A percentile compares a stretch with the other conserved stretches of the same genome.
Evolutionary conservation across 306 rosid genomes (phyloP).

Genomic region (Sindora glabra): DNA sequence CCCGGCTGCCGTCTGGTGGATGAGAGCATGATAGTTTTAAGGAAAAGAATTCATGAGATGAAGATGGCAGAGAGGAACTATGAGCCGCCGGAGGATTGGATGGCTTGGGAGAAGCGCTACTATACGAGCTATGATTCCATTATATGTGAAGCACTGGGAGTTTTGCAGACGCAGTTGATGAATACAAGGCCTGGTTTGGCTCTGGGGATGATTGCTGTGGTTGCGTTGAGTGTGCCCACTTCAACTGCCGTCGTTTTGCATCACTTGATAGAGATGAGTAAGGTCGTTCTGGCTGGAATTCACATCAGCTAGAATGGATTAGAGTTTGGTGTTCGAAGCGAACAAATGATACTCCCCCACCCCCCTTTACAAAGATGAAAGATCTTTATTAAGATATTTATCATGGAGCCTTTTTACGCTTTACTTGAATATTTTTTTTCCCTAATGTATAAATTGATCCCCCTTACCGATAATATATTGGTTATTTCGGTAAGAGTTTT

Average conservation of each 20-base stretch:
- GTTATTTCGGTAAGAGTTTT: no score
- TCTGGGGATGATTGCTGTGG: slow-evolving; percentile 23
- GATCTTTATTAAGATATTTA: no score
- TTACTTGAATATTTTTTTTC: no score
- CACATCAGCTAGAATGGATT: not conserved
- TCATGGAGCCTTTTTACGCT: no score
- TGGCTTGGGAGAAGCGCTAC: slow-evolving; percentile 60
- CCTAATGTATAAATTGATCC: no score
- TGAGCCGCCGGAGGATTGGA: slow-evolving; percentile 59
- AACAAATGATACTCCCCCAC: no score
- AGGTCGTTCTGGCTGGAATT: slow-evolving; percentile 6
- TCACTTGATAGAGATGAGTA: slow-evolving; percentile 14
- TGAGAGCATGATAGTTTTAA: slow-evolving; percentile 53
- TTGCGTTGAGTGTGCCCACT: slow-evolving; percentile 28
- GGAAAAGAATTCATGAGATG: slow-evolving; percentile 65
- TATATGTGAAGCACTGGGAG: slow-evolving; percentile 39
- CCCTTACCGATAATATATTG: no score
- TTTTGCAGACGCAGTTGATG: slow-evolving; percentile 46
- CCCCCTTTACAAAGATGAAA: no score
- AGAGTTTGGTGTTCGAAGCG: no score
- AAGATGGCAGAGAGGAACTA: slow-evolving; percentile 65
- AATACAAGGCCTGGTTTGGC: slow-evolving; percentile 46
- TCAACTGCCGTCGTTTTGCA: slow-evolving; percentile 13
- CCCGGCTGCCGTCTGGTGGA: slow-evolving; percentile 36
- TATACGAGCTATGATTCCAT: slow-evolving; percentile 38